Evolutionary conservation across 305 asterid species (phyloP).

Genomic region (Vinca major): DNA sequence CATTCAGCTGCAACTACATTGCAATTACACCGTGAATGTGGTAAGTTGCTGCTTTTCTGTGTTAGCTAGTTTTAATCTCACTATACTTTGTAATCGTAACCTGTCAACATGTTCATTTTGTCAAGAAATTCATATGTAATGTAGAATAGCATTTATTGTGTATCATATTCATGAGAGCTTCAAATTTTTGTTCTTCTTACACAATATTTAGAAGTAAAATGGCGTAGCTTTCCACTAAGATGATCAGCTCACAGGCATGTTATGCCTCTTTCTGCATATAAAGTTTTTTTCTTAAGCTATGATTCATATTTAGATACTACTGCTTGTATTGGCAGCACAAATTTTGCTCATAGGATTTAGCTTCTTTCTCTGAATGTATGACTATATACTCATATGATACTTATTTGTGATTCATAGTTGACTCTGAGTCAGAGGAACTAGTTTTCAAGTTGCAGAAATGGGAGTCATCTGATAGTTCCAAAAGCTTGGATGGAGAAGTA

Average conservation of each 20-base stretch:
- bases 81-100: background rate
- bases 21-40: conserved; percentile 29
- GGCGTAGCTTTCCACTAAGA: background rate
- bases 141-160: background rate
- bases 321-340: background rate
- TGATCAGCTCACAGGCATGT: background rate
- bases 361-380: background rate
- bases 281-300: background rate
- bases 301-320: no score
- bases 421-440: conserved; percentile 24
- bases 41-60: conserved; percentile 20
- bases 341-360: background rate
- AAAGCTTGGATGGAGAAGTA: conserved; percentile 28
- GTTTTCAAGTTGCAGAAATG: conserved; percentile 58
- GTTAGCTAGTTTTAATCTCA: conserved; percentile 1
- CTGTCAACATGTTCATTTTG: background rate
- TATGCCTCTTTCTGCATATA: background rate
- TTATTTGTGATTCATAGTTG: conserved; percentile 35
- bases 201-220: background rate
- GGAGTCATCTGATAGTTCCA: conserved; percentile 40
- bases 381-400: conserved; percentile 4
- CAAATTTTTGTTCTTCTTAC: background rate
- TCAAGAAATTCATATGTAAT: background rate
- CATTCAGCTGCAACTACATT: conserved; percentile 68
- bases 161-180: background rate